These are phyloP conservation scores for Chrysoporthe puriensis DNA, from an alignment of 2,329 filamentous ascomycete species.

Conservation along the genomic window DNA sequence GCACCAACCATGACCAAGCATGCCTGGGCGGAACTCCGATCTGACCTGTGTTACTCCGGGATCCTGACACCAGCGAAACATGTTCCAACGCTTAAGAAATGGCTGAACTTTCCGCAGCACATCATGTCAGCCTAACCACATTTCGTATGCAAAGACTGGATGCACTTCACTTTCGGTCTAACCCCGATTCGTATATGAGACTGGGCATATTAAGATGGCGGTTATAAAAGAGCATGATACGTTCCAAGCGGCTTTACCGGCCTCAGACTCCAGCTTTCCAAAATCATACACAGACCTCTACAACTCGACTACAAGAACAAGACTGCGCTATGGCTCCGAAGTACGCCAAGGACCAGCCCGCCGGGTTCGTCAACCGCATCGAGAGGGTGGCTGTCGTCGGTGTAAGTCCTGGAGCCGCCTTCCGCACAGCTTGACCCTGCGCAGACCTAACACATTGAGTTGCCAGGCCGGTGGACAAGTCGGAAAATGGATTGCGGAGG, in stretches of 20 bases:
- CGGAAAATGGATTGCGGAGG: constrained; percentile 32
- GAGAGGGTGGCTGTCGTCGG: constrained; percentile 35
- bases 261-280: neutral
- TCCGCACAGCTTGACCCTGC: neutral
- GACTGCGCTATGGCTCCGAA: constrained; percentile 9
- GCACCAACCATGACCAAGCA: neutral
- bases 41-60: neutral
- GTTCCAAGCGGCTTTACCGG: neutral
- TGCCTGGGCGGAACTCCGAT: neutral
- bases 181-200: neutral
- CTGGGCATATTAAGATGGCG: neutral
- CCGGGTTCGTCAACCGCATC: constrained; percentile 30
- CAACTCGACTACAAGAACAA: neutral
- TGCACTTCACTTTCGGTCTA: neutral
- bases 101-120: neutral
- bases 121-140: neutral
- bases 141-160: neutral
- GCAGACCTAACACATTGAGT: constrained; percentile 8
- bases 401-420: constrained; percentile 25
- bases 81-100: neutral
- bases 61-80: neutral
- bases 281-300: neutral
- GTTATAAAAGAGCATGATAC: neutral
- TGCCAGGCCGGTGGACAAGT: constrained; percentile 33
- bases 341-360: constrained; percentile 25